Evolutionary conservation across 208 protist species (phyloP), one percentile per base, ranked within the genome.

Genomic region (Acanthamoeba healyi): DNA sequence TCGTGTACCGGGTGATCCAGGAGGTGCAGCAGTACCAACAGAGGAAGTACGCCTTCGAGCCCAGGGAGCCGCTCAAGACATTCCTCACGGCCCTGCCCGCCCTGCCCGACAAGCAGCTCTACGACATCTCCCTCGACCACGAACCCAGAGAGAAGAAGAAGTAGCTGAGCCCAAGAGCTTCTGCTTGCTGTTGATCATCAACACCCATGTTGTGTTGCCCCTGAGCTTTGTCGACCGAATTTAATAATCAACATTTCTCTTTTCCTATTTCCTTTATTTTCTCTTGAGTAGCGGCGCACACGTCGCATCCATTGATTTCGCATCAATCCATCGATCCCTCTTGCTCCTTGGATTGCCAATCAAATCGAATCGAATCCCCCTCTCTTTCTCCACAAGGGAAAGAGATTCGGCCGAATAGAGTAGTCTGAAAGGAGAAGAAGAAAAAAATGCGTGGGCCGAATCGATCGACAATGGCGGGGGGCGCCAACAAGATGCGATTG

Each of bases 1-100:
- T 94, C 4, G 87, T 87, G 46, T 94, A 87, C 63, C 32, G 58
- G 32, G 87, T 95, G 61, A 94, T 95, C 51, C 38, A 54, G 46
- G 88, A 95, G 54, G 82, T 95, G 44, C 81, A 95, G 86, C 81
- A 79, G 54, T 95, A 93, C 84, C 94, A 95, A 67, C 63, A 58
- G 19, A 58, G 19, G 26, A 87, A 87, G n/a, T 94, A 94, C 91
- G 34, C 65, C 17, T 94, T 87, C n/a, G 36, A 26, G 49, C 32
- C 46, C 36, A 87, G 72, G 54, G 70, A 82, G n/a, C 72, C 91
- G 7, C 44, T 94, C 32, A 94, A 94, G 32, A 94, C 65, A 5
- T 94, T 94, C 51, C 77, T 94, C 65, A 93, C 89, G 3, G 29
- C 58, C 22, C 63, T 93, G 5, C 89, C 89, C 15, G 65, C 19